Conservation (phyloP, 129 eudicot genomes). For the Smallanthus sonchifolius region DNA sequence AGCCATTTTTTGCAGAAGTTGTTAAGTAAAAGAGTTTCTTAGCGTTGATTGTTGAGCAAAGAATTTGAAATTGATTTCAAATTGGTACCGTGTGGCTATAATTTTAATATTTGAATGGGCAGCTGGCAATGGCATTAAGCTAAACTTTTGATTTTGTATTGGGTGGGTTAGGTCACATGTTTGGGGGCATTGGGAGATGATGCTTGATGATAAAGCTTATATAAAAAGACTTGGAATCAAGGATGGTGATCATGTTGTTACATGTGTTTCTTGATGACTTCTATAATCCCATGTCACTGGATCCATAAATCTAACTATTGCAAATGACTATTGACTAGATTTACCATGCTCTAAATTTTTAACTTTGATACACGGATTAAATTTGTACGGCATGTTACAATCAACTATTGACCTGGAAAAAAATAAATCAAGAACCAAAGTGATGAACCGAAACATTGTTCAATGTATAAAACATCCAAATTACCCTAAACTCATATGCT, state of each 20-base stretch:
- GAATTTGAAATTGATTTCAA: no score
- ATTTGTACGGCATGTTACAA: slow-evolving; percentile 34
- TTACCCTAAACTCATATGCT: neutral
- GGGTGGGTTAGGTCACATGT: slow-evolving; percentile 43
- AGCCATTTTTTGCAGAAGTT: no score
- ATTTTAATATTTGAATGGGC: neutral
- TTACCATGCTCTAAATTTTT: neutral
- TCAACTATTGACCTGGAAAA: slow-evolving; percentile 24
- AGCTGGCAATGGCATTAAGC: neutral
- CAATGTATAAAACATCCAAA: slow-evolving; percentile 26
- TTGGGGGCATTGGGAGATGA: slow-evolving; percentile 54
- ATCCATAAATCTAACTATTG: neutral
- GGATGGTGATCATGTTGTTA: slow-evolving; percentile 63
- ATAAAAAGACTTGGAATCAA: slow-evolving; percentile 46
- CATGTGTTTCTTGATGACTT: neutral
- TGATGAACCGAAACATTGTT: slow-evolving; percentile 21
- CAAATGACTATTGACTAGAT: neutral
- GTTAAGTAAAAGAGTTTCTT: no score
- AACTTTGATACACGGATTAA: slow-evolving; percentile 18
- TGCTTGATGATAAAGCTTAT: slow-evolving; percentile 38
- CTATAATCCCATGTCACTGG: neutral
- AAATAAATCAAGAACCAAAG: slow-evolving; percentile 23
- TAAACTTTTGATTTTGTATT: neutral
- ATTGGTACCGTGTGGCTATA: no score
- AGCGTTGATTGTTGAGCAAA: no score